Evolutionary conservation across 164 flowering plant genomes (phyloP), one percentile per base, ranked within the genome.

Genomic region (Chimonanthus salicifolius): DNA sequence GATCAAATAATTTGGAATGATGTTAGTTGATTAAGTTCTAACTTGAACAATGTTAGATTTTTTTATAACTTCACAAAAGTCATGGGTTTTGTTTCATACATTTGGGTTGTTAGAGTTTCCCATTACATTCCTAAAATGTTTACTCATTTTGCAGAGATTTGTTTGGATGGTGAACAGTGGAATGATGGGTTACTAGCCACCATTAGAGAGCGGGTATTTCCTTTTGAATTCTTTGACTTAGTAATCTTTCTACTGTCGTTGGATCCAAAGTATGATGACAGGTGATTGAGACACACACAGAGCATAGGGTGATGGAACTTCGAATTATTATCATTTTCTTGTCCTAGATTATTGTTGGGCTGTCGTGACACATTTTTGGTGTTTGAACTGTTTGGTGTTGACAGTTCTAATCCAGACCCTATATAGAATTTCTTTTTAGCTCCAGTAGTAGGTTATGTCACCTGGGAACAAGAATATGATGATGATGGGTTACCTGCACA

Each of bases 141-240:
- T 51, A 7, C 46, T 72, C 51, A 33, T 81, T 74, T 78, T 87
- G 84, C 88, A 96, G 99, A 96, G 84, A 81, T 89, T 74, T 72
- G 47, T 78, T 81, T 96, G 71, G 91, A 92, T 81, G 97, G 94
- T 72, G 98, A 92, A 71, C 85, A 94, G 50, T 96, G 99, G 99
- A 96, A 96, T 86, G 99, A 96, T 85, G 99, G 99, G 3, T 78
- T 92, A 47, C 75, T 96, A 74, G 98, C 98, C 71, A 96, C 98
- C 70, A 84, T 94, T 72, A 86, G 98, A 79, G 97, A 96, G 78
- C 87, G 87, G 91, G 99, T 94, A 89, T 76, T 76, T 8, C 68
- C 73, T 69, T 58, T 33, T 58, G 8, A 62, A 45, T 74, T 45
- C 21, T 77, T 71, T 49, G 1, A 50, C 43, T 15, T 67, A 10